phyloP scores from a whole-genome alignment of 2,329 filamentous ascomycete species.

The Lachnellula subtilissima region DNA sequence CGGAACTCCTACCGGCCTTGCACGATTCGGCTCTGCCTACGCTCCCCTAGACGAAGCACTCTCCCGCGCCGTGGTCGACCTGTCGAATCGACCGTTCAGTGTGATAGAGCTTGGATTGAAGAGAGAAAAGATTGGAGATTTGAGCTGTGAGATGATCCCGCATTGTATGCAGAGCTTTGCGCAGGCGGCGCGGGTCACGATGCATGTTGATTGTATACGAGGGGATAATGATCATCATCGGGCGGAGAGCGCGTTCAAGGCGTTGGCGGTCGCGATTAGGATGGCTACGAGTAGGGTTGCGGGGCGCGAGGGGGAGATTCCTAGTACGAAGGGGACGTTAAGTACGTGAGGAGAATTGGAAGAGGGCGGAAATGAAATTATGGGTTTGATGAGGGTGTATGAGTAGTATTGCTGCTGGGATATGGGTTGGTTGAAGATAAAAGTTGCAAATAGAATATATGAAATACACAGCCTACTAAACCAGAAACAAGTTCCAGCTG shows the following conservation, averaged over 20 bases:
- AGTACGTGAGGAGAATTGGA: slow-evolving; percentile 42
- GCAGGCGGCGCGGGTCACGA: slow-evolving; percentile 80
- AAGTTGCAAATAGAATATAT: background rate
- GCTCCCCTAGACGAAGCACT: slow-evolving; percentile 93
- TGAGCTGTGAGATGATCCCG: slow-evolving; percentile 95
- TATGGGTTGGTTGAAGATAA: background rate
- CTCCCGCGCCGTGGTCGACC: slow-evolving; percentile 87
- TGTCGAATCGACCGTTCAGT: slow-evolving; percentile 84
- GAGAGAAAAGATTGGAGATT: slow-evolving; percentile 88
- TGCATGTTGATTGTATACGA: slow-evolving; percentile 88
- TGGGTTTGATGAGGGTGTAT: background rate
- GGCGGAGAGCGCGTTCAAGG: slow-evolving; percentile 96
- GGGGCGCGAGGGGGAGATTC: slow-evolving; percentile 85
- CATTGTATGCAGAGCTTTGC: slow-evolving; percentile 95
- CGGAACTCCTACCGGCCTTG: slow-evolving; percentile 71
- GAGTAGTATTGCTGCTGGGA: background rate
- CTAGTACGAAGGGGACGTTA: slow-evolving; percentile 93
- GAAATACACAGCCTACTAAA: too few relatives aligned
- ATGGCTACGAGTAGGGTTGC: slow-evolving; percentile 69
- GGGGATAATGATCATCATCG: slow-evolving; percentile 95
- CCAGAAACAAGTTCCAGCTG: too few relatives aligned
- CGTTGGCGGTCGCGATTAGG: slow-evolving; percentile 78
- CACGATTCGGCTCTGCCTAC: slow-evolving; percentile 88
- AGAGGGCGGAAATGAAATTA: background rate
- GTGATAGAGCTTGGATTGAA: slow-evolving; percentile 79